Base-by-base conservation (phyloP, 129 eudicot genomes). In the Scalesia atractyloides region DNA sequence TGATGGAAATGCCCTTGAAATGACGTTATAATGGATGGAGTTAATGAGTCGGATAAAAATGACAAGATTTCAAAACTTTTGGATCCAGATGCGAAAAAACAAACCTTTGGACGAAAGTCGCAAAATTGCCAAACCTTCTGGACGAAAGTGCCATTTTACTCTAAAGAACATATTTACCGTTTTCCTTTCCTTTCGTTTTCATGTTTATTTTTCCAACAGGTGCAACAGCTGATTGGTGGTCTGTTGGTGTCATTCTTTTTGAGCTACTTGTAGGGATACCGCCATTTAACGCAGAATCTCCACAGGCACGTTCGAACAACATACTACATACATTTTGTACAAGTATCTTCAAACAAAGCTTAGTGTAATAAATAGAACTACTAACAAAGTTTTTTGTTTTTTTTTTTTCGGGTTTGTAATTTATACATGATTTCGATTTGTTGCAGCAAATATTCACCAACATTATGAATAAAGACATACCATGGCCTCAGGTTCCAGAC, bases 201-300 rank as follows among this genome's bases (percentile, higher is more conserved):
- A 73, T 26, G 51, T 44, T 69, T 67, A 37, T 14, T 13, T 74
- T 10, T 53, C 62, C 24, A 68, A 66, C 61, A 91, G 99, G 90
- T 47, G 87, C 89, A 75, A 90, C 94, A 47, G 97, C 99, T 39
- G 99, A 95, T 86, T 95, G 99, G 99, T 95, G 99, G 99, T 95
- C 99, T 57, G 96, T 86, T 65, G 99, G 99, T 49, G 96, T 95
- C 69, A 90, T 95, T 81, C 95, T 90, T 71, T 95, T 86, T 76
- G 97, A 95, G 81, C 88, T 95, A 37, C 88, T 95, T 69, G 99
- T 95, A 61, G 97, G 99, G 46, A 78, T 91, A 73, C 99, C 99
- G 13, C 97, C 99, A 10, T 95, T 95, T 59, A 95, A 95, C 74
- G 99, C 99, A 20, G 96, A 83, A 75, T 79, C 86, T 82, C 99